phyloP scores from a whole-genome alignment of 148 eudicot species.

The Polygonum maritimum region DNA sequence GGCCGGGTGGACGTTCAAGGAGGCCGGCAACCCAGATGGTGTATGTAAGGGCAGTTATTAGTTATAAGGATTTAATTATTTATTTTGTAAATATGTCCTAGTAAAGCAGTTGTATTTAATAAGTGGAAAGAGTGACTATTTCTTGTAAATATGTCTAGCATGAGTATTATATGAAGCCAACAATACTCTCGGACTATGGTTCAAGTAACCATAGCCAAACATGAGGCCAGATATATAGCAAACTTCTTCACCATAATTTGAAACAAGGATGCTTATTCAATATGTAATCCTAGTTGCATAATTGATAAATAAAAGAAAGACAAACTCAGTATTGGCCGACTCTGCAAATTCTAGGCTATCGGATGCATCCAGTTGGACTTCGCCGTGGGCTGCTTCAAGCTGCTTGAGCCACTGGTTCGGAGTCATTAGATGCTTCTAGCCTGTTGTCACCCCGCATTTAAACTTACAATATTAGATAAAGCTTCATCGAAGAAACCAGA shows the following conservation, averaged over 20 bases:
- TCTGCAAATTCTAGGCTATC: not conserved
- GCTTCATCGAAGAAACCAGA: not conserved
- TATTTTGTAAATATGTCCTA: slow-evolving; percentile 19
- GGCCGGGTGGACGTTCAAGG: slow-evolving; percentile 15
- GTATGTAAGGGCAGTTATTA: slow-evolving; percentile 36
- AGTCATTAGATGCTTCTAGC: slow-evolving; percentile 29
- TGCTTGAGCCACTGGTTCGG: slow-evolving; percentile 46
- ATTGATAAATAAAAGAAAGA: not conserved
- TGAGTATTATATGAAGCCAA: too few relatives aligned
- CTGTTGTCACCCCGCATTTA: slow-evolving; percentile 25
- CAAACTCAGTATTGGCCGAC: not conserved
- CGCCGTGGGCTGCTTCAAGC: slow-evolving; percentile 17
- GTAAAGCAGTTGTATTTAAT: slow-evolving; percentile 1
- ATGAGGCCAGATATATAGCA: not conserved
- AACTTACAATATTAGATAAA: not conserved
- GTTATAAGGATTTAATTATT: slow-evolving; percentile 15
- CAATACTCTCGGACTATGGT: not conserved
- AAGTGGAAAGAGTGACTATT: not conserved
- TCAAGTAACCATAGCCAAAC: not conserved
- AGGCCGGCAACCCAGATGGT: slow-evolving; percentile 40
- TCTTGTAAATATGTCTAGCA: too few relatives aligned
- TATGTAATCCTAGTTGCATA: too few relatives aligned
- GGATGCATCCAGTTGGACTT: not conserved
- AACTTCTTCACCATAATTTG: not conserved
- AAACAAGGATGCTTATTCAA: not conserved